Percentiles rank a stretch among this genome's conserved stretches.
Conservation (phyloP, 1,139 yeast genomes). For the Arxiozyma telluris region DNA sequence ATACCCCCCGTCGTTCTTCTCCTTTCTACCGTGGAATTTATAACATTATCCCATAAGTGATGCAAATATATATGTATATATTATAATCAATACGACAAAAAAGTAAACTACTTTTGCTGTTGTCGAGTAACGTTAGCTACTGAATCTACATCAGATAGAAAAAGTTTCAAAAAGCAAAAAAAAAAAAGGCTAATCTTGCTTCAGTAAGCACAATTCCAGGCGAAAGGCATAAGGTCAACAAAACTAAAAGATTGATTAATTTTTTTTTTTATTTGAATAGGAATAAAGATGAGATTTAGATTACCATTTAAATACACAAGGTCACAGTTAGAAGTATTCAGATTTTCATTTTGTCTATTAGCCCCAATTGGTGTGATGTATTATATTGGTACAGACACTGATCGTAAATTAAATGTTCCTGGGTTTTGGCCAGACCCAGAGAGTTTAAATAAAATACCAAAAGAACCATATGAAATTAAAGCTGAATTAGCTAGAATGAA, state of each 20-base stretch:
- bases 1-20: too few species aligned
- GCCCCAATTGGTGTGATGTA: conserved; percentile 87
- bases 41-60: too few species aligned
- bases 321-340: conserved; percentile 60
- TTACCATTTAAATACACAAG: conserved; percentile 34
- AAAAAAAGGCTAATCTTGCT: too few species aligned
- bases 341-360: conserved; percentile 76
- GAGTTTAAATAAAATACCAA: conserved; percentile 81
- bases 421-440: conserved; percentile 98
- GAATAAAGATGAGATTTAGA: conserved; percentile 9
- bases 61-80: too few species aligned
- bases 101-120: too few species aligned
- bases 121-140: too few species aligned
- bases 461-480: conserved; percentile 84
- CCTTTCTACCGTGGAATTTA: too few species aligned
- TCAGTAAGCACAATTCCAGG: too few species aligned
- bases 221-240: not conserved
- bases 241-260: not conserved
- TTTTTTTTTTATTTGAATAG: too few species aligned
- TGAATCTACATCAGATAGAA: too few species aligned
- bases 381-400: conserved; percentile 85
- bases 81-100: too few species aligned
- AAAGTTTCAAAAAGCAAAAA: too few species aligned
- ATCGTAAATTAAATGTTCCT: conserved; percentile 80
- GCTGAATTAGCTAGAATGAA: conserved; percentile 85